These are phyloP conservation scores for Colletotrichum endophyticum DNA, from an alignment of 2,329 filamentous ascomycete species.

Conservation along the genomic window DNA sequence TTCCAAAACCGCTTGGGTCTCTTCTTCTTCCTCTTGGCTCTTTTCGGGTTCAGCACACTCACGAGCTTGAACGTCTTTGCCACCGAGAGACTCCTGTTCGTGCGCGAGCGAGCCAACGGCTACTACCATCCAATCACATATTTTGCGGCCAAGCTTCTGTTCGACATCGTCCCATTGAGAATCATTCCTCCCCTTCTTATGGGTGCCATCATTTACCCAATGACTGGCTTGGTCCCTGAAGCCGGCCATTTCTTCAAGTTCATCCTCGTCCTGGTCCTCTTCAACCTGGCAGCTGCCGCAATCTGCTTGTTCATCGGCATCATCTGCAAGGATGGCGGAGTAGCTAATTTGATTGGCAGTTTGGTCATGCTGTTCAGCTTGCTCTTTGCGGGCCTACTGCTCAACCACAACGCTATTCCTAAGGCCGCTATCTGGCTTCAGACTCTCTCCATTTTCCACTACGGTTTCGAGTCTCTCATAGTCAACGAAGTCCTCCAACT, in stretches of 20 bases:
- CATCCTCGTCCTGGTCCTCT: slow-evolving; percentile 88
- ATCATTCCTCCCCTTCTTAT: slow-evolving; percentile 94
- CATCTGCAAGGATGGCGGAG: slow-evolving; percentile 86
- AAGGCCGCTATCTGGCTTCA: slow-evolving; percentile 87
- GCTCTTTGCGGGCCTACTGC: slow-evolving; percentile 88
- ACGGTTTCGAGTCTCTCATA: slow-evolving; percentile 93
- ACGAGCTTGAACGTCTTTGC: slow-evolving; percentile 95
- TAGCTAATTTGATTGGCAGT: slow-evolving; percentile 92
- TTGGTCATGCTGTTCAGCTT: slow-evolving; percentile 97
- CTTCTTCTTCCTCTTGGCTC: slow-evolving; percentile 95
- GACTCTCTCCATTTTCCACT: slow-evolving; percentile 95
- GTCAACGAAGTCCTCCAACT: slow-evolving; percentile 96
- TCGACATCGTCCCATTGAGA: slow-evolving; percentile 93
- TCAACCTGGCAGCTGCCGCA: slow-evolving; percentile 91
- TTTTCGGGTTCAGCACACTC: slow-evolving; percentile 96
- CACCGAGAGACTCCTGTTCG: slow-evolving; percentile 86
- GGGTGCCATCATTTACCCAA: slow-evolving; percentile 95
- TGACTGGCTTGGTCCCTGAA: slow-evolving; percentile 90
- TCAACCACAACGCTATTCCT: slow-evolving; percentile 95
- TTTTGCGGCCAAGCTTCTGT: slow-evolving; percentile 95
- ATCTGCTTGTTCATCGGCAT: slow-evolving; percentile 98
- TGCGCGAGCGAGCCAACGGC: slow-evolving; percentile 92
- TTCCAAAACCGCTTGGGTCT: slow-evolving; percentile 97
- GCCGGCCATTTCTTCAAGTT: slow-evolving; percentile 88
- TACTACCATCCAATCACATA: slow-evolving; percentile 96